Base-by-base conservation (phyloP, 2,329 filamentous ascomycete species). In the Ophiostoma perfectum region DNA sequence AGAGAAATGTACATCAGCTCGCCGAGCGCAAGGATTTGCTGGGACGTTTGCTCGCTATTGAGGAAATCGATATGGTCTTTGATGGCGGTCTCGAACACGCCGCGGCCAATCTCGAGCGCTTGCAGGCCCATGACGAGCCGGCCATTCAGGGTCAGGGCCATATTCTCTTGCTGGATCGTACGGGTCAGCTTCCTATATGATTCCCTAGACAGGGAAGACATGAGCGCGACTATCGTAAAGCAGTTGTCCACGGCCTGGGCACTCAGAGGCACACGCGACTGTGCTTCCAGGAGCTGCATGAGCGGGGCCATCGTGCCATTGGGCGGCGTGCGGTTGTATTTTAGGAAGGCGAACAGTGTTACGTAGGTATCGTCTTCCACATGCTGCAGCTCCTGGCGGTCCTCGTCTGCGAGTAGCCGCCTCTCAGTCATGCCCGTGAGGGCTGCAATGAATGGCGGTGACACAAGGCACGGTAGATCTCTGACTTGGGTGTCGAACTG, bases 31-130 rank as follows among this genome's bases (percentile, higher is more conserved):
- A 72, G 72, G 18, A 86, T 76, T 12, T 80, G 74, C 16, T 67
- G 69, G 14, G 75, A 72, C 0, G 82, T 79, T 41, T 78, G 79
- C 2, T 87, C 84, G 14, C 76, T 76, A 14, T 77, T 78, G 18
- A 88, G 76, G 65, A 79, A 79, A 9, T 84, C 86, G 58, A 84
- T 80, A 68, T 83, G 81, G 72, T 85, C 88, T 42, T 87, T 84
- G 60, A 88, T 81, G 67, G 84, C 79, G 3, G 72, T 72, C 3
- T 78, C 77, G 16, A 88, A 73, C 4, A 79, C 79, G 5, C 73
- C 72, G 1, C 82, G 81, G 49, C 82, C 77, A 11, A 76, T 71
- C 5, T 42, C 38, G 39, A 18, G 39, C 16, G 60, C 60, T n/a
- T 41, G 60, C 67, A 84, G 68, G 72, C 76, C 69, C 47, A 73